These are phyloP conservation scores for Carnegiea gigantea DNA, from an alignment of 179 eudicot species.

Conservation along the genomic window DNA sequence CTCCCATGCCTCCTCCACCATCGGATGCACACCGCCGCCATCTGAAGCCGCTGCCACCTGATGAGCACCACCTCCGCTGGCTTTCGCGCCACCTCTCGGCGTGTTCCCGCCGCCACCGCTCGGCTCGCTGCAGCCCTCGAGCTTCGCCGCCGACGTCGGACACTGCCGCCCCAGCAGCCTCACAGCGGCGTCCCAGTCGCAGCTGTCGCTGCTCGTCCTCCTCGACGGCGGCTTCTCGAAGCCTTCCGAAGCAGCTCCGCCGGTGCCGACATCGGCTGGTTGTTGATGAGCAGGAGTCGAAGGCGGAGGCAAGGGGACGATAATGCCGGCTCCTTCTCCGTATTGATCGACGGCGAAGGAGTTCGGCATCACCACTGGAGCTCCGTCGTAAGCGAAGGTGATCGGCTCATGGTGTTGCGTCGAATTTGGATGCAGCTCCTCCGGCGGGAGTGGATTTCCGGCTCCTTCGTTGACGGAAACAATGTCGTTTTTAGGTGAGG, in stretches of 20 bases:
- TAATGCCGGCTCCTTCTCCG: too few species aligned
- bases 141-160: slow-evolving; percentile 17
- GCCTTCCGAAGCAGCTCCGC: not conserved
- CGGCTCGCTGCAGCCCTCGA: not conserved
- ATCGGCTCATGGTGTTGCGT: too few species aligned
- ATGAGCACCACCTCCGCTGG: not conserved
- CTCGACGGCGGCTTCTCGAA: not conserved
- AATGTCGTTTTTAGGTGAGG: not conserved
- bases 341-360: not conserved
- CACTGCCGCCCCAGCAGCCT: not conserved
- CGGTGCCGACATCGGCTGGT: too few species aligned
- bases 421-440: not conserved
- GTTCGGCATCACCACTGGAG: not conserved
- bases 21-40: slow-evolving; percentile 13
- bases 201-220: slow-evolving; percentile 7
- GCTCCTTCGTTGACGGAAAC: not conserved
- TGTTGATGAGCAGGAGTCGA: too few species aligned
- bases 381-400: not conserved
- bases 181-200: not conserved
- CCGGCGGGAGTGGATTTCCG: not conserved
- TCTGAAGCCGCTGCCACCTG: not conserved
- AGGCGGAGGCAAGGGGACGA: too few species aligned
- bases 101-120: not conserved
- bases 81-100: slow-evolving; percentile 15
- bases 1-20: slow-evolving; percentile 63